Evolutionary conservation across 306 rosid genomes (phyloP), one percentile per base, ranked within the genome.

Genomic region (Fagus sylvatica): DNA sequence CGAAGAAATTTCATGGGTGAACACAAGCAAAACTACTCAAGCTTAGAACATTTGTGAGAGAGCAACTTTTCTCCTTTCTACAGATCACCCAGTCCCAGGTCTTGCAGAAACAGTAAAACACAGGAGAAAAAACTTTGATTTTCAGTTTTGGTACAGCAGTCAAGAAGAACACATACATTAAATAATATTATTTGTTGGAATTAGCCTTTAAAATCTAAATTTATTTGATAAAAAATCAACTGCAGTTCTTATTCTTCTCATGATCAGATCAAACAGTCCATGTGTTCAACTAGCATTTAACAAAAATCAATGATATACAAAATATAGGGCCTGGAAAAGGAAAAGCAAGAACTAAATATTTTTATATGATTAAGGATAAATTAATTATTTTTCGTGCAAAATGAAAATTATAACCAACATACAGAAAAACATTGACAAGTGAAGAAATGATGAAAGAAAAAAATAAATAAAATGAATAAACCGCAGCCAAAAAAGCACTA

Each of bases 401-500:
- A 48, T 3, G 53, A 65, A 55, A 36, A 4, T 34, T n/a, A 75
- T 3, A 5, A 43, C 3, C 4, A 2, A 62, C 41, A 83, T 69
- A 40, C 60, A 54, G 64, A 71, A 51, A 51, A 64, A 30, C 5
- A 51, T 19, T 69, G 46, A 16, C 40, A 75, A 53, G 59, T 9
- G 77, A 53, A 37, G 53, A 80, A 74, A 3, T 55, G 71, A 65
- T n/a, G 11, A 59, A 46, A 6, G 12, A 37, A n/a, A 41, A 66
- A 55, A 57, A 41, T 1, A 46, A 59, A 49, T 2, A 19, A 62
- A 78, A 37, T 17, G 22, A 72, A 71, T 28, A 13, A 19, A 37
- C 32, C 8, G 19, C 30, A 69, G 43, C 69, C 73, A 81, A 71
- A 81, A 71, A 68, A 66, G 69, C 42, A 33, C 49, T 3, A 85